Evolutionary conservation across 768 basidiomycete species (phyloP).

Genomic region (Amanita rubescens): DNA sequence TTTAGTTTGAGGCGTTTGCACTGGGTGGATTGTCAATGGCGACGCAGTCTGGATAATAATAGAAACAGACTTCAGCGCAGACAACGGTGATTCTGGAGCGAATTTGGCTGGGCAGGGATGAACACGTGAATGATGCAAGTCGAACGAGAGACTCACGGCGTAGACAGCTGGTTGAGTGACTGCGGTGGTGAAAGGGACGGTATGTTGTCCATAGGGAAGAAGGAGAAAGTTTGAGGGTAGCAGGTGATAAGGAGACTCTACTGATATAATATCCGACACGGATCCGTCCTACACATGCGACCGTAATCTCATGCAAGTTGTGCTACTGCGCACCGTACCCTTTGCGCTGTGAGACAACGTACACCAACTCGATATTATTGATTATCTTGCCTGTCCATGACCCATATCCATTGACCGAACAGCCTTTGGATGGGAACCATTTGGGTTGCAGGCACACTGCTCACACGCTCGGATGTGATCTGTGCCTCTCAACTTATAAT

Average conservation of each 20-base stretch:
- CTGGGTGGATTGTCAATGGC: conserved; percentile 27
- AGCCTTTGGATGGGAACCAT: background rate
- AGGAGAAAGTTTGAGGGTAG: conserved; percentile 5
- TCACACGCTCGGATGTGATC: background rate
- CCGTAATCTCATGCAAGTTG: too few species aligned
- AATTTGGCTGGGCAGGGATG: conserved; percentile 39
- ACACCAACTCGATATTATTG: too few species aligned
- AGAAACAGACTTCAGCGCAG: conserved; percentile 57
- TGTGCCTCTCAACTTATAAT: background rate
- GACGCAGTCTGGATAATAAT: conserved; percentile 4
- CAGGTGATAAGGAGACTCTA: background rate
- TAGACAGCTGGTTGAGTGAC: background rate
- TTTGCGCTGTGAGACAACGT: too few species aligned
- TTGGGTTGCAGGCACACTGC: background rate
- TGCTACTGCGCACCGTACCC: too few species aligned
- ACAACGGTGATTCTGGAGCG: conserved; percentile 76
- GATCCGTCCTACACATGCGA: too few species aligned
- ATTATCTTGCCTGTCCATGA: too few species aligned
- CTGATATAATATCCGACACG: conserved; percentile 8
- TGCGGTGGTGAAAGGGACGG: background rate
- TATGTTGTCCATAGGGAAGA: conserved; percentile 2
- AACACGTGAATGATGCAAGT: background rate
- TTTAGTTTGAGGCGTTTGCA: conserved; percentile 86
- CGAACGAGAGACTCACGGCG: conserved; percentile 14
- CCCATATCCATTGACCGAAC: background rate